Base-by-base conservation (phyloP, 495 filamentous ascomycete genomes). In the Rhypophila decipiens region DNA sequence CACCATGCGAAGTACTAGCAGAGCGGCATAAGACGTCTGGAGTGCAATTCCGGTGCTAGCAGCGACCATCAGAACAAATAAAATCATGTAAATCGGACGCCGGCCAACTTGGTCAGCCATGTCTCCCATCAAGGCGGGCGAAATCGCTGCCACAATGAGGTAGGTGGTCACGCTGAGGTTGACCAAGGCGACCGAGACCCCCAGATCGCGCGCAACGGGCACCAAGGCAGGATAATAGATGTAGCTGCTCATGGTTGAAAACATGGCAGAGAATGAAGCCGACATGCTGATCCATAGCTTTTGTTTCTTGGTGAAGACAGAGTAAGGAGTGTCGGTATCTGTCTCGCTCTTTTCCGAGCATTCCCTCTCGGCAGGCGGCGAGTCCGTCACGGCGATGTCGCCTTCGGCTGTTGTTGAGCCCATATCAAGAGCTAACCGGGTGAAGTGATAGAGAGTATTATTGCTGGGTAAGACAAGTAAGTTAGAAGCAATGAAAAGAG, bases 201-300 rank as follows among this genome's bases (percentile, higher is more conserved):
- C 23, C 17, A 79, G 63, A 38, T 73, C 66, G 0, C 50, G 12
- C 0, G 74, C 60, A 11, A 83, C 49, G 0, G 61, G 64, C 2
- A 63, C 70, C 20, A 86, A 56, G 0, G 79, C 75, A 1, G 80
- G 81, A 50, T 77, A 82, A 58, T 86, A 87, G 31, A 85, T 84
- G 50, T 33, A 76, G 50, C 10, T 13, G 27, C 13, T 31, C 27
- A 31, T 7, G 7, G 27, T 7, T 7, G 13, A 13, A 31, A 7
- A 31, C 27, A 31, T 7, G 27, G 27, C 27, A 13, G 27, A 7
- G 27, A 31, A 31, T 7, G 7, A 7, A 13, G 27, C 27, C 7
- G 7, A 7, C 7, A 31, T 7, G 7, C 7, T 13, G 27, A 31
- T 31, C 7, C 7, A 7, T 31, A 7, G 27, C 13, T 31, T 31